Conservation (phyloP, 345 rosid genomes). For the Corymbia maculata region DNA sequence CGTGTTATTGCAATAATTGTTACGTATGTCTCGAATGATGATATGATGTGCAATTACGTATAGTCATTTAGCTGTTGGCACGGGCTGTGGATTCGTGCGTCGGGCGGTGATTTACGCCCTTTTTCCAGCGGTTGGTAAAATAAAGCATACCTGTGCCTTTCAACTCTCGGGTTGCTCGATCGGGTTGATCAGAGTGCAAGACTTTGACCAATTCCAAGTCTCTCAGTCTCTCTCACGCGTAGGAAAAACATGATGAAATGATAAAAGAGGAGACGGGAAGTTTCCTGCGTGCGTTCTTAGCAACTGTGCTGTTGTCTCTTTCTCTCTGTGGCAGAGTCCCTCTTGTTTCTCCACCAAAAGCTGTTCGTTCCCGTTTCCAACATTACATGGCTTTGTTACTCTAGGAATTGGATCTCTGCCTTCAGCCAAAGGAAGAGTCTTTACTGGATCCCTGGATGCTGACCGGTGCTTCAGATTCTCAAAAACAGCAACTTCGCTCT, state of each 20-base stretch:
- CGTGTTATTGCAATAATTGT: too few relatives aligned
- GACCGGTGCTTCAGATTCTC: not conserved
- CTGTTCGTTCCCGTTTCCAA: not conserved
- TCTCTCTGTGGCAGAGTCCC: too few relatives aligned
- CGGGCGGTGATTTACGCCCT: too few relatives aligned
- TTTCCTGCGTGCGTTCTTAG: not conserved
- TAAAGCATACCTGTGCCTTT: not conserved
- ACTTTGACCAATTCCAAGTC: not conserved
- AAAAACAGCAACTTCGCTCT: not conserved
- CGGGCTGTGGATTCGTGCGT: fast-evolving
- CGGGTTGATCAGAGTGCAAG: fast-evolving
- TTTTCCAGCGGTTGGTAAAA: too few relatives aligned
- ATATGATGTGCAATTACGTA: too few relatives aligned
- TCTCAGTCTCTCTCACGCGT: not conserved
- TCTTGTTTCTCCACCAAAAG: too few relatives aligned
- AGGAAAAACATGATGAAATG: too few relatives aligned
- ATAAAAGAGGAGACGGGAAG: fast-evolving
- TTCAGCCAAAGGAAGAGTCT: not conserved
- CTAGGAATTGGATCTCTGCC: not conserved
- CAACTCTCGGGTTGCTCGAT: too few relatives aligned
- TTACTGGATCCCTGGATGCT: not conserved
- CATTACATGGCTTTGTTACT: not conserved
- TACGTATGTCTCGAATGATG: too few relatives aligned
- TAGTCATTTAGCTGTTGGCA: too few relatives aligned
- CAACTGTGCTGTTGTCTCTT: too few relatives aligned